These are phyloP conservation scores for Suhomyces guaymorum DNA, from an alignment of 1,139 yeast genomes.

Conservation along the genomic window DNA sequence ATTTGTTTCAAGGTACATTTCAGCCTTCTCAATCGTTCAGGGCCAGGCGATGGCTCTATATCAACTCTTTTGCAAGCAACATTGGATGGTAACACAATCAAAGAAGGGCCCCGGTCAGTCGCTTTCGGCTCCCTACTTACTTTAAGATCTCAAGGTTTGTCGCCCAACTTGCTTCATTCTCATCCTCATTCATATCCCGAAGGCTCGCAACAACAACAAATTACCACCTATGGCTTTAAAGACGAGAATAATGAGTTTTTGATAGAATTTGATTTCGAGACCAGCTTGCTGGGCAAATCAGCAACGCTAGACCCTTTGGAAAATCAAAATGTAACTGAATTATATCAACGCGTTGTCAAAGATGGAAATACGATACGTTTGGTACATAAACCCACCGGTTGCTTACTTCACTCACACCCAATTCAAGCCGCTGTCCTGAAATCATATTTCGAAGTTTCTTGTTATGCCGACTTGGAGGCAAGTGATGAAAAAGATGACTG, in stretches of 20 bases:
- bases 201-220: constrained; percentile 73
- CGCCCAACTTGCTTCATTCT: constrained; percentile 71
- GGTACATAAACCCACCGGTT: constrained; percentile 52
- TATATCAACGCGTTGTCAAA: constrained; percentile 25
- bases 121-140: constrained; percentile 64
- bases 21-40: constrained; percentile 68
- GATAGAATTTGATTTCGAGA: constrained; percentile 44
- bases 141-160: constrained; percentile 69
- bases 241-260: constrained; percentile 69
- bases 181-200: constrained; percentile 68
- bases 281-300: constrained; percentile 25
- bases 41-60: constrained; percentile 75
- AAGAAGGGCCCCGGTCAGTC: constrained; percentile 60
- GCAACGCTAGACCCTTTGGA: constrained; percentile 36
- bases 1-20: constrained; percentile 81
- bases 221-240: constrained; percentile 74
- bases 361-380: constrained; percentile 61
- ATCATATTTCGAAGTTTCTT: constrained; percentile 61
- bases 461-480: constrained; percentile 56
- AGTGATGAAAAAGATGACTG: constrained; percentile 73
- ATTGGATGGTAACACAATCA: constrained; percentile 54
- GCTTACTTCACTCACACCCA: constrained; percentile 64
- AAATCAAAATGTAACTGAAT: constrained; percentile 23
- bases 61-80: constrained; percentile 72
- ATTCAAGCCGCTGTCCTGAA: constrained; percentile 57